Conservation (phyloP, 192 early-diverging fungal species). For the Linnemannia elongata region DNA sequence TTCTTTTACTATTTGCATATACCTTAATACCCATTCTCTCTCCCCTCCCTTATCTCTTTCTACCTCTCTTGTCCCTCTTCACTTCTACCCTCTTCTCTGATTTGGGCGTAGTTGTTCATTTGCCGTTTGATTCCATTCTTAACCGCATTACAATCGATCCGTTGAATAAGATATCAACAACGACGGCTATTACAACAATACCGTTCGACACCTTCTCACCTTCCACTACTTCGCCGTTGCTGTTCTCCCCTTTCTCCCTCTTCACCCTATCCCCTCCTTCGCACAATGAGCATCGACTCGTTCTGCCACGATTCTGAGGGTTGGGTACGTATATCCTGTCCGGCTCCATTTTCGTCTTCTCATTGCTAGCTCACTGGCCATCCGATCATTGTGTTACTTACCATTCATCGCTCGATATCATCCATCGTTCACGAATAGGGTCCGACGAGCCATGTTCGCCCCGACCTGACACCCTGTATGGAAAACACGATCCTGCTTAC, state of each 20-base stretch:
- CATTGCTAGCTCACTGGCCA: neutral
- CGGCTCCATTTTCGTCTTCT: neutral
- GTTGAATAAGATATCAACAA: too few relatives aligned
- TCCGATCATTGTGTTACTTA: neutral
- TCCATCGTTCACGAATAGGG: slow-evolving; percentile 2
- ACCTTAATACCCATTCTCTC: neutral
- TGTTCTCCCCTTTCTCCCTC: neutral
- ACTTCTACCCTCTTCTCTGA: too few relatives aligned
- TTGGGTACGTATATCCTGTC: neutral
- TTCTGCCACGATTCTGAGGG: slow-evolving; percentile 14
- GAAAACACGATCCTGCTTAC: slow-evolving; percentile 25
- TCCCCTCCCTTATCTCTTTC: too few relatives aligned
- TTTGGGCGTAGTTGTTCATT: neutral
- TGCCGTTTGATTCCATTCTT: neutral
- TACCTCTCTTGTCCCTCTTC: too few relatives aligned
- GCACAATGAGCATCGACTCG: slow-evolving; percentile 6
- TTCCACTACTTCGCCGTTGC: neutral
- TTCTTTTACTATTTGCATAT: neutral
- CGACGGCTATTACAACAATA: neutral
- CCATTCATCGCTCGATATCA: neutral
- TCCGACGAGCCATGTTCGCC: slow-evolving; percentile 5
- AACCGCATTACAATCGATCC: neutral
- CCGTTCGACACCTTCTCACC: neutral
- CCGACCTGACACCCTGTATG: slow-evolving; percentile 23
- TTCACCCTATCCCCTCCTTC: neutral